Evolutionary conservation across 805 yeast species (phyloP).

Genomic region (Tetrapisispora taiwanensis): DNA sequence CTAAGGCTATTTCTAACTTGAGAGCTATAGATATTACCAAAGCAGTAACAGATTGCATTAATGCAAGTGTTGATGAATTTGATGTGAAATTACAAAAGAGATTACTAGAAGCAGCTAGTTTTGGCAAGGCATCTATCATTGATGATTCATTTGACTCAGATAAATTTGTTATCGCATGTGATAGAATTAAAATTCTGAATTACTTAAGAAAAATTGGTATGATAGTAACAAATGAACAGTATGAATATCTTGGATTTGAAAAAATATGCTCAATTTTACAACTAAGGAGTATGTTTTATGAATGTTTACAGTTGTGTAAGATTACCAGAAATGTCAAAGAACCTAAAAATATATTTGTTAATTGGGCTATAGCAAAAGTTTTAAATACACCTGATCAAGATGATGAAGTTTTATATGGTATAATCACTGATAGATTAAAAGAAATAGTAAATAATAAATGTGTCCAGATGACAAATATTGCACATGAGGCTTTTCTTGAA

Average conservation of each 20-base stretch:
- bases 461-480: conserved; percentile 28
- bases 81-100: conserved; percentile 72
- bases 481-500: conserved; percentile 35
- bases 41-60: conserved; percentile 64
- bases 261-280: conserved; percentile 47
- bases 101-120: conserved; percentile 67
- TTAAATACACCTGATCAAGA: conserved; percentile 39
- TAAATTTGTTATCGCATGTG: conserved; percentile 51
- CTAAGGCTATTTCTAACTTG: conserved; percentile 73
- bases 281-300: conserved; percentile 46
- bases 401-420: conserved; percentile 49
- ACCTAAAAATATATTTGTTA: conserved; percentile 39
- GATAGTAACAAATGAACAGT: conserved; percentile 52
- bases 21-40: conserved; percentile 40
- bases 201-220: conserved; percentile 58
- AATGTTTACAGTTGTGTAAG: conserved; percentile 53
- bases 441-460: conserved; percentile 25
- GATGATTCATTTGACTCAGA: conserved; percentile 47
- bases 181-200: conserved; percentile 57
- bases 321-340: conserved; percentile 25
- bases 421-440: conserved; percentile 28
- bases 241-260: conserved; percentile 43
- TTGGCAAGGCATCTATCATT: conserved; percentile 60
- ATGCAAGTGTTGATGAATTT: conserved; percentile 70
- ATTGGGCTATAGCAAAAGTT: conserved; percentile 77